phyloP scores from a whole-genome alignment of 192 early-diverging fungal genomes.

The Entrophospora sp. region DNA sequence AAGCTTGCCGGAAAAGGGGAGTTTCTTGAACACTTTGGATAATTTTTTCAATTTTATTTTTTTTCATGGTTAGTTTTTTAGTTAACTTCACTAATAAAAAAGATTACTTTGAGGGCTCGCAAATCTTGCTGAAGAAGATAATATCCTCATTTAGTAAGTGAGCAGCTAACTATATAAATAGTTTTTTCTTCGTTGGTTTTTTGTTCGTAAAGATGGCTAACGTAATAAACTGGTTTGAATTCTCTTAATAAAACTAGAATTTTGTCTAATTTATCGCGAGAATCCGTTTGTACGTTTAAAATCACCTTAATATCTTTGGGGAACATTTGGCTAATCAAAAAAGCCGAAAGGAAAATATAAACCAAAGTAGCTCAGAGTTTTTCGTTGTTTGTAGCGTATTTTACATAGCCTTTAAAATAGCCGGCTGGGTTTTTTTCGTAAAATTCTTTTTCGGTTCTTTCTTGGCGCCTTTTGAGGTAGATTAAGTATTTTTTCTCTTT shows the following conservation, averaged over 20 bases:
- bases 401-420: background rate
- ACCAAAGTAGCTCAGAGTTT: constrained; percentile 1
- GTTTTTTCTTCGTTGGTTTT: background rate
- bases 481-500: background rate
- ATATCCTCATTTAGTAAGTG: background rate
- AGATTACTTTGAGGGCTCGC: no score
- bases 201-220: background rate
- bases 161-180: background rate
- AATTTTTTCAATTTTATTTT: background rate
- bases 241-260: background rate
- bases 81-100: no score
- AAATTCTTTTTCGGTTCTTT: background rate
- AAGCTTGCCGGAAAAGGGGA: background rate
- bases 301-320: background rate
- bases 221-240: background rate
- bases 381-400: background rate
- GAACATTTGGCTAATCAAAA: constrained; percentile 13
- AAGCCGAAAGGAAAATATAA: constrained; percentile 4
- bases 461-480: background rate
- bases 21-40: constrained; percentile 3
- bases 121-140: background rate
- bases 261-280: background rate
- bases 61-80: no score
- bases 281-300: background rate
- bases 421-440: background rate